Evolutionary conservation across 2,329 filamentous ascomycete species (phyloP).

Genomic region (Hortaea werneckii): DNA sequence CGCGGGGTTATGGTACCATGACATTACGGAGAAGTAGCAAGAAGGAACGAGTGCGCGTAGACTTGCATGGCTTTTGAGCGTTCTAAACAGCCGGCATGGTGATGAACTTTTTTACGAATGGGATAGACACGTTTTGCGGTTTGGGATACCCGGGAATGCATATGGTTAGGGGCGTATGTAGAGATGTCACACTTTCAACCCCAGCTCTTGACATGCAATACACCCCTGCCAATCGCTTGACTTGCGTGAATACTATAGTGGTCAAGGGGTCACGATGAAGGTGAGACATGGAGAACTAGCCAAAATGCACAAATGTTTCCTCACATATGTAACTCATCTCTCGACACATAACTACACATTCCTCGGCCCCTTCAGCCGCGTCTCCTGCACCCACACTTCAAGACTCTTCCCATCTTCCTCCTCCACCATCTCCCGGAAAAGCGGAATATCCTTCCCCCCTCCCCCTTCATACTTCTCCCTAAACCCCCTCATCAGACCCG

Average conservation of each 20-base stretch:
- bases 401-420: slow-evolving; percentile 3
- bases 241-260: no score
- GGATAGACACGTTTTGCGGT: no score
- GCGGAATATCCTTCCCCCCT: background rate
- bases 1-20: background rate
- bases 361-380: slow-evolving; percentile 6
- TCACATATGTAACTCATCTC: no score
- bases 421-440: background rate
- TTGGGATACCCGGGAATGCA: no score
- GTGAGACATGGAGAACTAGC: no score
- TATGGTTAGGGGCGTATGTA: no score
- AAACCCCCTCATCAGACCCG: background rate
- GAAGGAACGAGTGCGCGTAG: background rate
- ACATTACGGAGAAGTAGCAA: background rate
- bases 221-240: no score
- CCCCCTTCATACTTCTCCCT: background rate
- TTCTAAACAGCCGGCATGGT: background rate
- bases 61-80: background rate
- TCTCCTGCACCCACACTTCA: slow-evolving; percentile 6
- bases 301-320: no score
- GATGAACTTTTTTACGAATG: no score
- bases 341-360: slow-evolving; percentile 1
- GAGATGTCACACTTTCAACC: no score
- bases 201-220: no score
- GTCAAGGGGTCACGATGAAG: no score